A percentile compares a stretch with the other conserved stretches of the same genome.
Evolutionary conservation across 2,329 filamentous ascomycete species (phyloP).

Genomic region (Ophiostoma sp.): DNA sequence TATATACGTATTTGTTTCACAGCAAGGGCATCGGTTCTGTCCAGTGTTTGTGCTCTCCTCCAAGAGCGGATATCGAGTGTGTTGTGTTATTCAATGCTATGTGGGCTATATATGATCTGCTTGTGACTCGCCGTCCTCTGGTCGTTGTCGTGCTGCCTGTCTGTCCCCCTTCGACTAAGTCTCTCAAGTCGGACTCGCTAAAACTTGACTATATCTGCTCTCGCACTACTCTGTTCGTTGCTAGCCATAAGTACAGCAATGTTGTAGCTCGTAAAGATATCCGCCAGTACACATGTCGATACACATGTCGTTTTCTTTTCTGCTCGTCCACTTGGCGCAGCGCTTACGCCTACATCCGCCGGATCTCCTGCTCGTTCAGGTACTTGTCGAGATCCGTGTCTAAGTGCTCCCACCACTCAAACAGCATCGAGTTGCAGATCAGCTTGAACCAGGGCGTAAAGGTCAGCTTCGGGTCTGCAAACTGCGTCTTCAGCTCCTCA

Average conservation of each 20-base stretch:
- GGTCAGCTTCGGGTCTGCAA: slow-evolving; percentile 69
- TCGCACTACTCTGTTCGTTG: too few relatives aligned
- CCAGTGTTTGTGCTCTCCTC: slow-evolving; percentile 1
- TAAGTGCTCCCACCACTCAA: slow-evolving; percentile 92
- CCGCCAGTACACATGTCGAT: neutral
- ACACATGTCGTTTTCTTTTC: neutral
- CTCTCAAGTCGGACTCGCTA: too few relatives aligned
- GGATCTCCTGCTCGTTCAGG: slow-evolving; percentile 77
- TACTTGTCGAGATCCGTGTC: slow-evolving; percentile 78
- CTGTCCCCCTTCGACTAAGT: neutral
- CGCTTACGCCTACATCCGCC: slow-evolving; percentile 59
- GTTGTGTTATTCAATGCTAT: slow-evolving; percentile 10
- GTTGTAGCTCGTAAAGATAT: too few relatives aligned
- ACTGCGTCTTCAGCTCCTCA: slow-evolving; percentile 77
- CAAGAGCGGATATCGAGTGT: slow-evolving; percentile 9
- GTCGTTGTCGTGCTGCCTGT: neutral
- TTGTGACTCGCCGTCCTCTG: neutral
- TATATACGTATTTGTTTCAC: neutral
- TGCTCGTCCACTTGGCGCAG: too few relatives aligned
- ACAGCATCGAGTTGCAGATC: slow-evolving; percentile 95
- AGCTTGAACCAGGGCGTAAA: slow-evolving; percentile 99
- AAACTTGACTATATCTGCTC: too few relatives aligned
- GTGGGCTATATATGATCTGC: slow-evolving; percentile 11
- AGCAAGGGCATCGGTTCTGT: neutral
- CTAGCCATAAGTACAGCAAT: too few relatives aligned